Evolutionary conservation across 2,329 filamentous ascomycete genomes (phyloP), one percentile per base, ranked within the genome.

Genomic region (Microdochium bolleyi): DNA sequence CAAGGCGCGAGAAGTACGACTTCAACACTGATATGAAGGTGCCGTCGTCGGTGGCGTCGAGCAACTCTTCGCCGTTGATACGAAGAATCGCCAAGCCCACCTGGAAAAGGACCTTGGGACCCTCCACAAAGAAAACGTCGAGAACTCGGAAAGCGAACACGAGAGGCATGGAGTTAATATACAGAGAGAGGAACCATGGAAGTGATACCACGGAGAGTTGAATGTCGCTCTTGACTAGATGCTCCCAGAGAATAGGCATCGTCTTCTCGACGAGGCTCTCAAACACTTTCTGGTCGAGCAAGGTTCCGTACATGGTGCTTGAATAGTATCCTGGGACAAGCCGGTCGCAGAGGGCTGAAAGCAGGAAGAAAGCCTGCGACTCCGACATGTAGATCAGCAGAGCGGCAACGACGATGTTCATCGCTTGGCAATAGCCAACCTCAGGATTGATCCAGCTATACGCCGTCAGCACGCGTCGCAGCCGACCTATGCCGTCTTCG

Each of bases 351-450:
- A 99, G 78, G 1, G 92, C 80, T 1, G 91, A 95, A 46, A 99
- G 81, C 8, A 96, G 77, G 69, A 94, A 99, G 72, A 97, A 99
- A 1, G 94, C 94, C 71, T 99, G 94, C 0, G 87, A 72, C 70
- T 99, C 94, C 9, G 92, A 97, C 84, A 95, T 95, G 75, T 97
- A 97, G 76, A 99, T 99, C 61, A 99, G 79, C 54, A 99, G 75
- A n/a, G 94, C 94, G 19, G 94, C 94, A 52, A 96, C 92, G 32
- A 99, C 94, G 61, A 99, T 99, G 69, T 99, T 99, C 94, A 99
- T 99, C 56, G 94, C 94, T 71, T 99, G 94, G 69, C 94, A 99
- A 70, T 99, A 99, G 59, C 94, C 94, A 52, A 99, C 92, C 59
- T 96, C 91, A 51, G 89, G 82, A 63, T 99, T 94, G 49, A 87